Conservation (phyloP, 2,329 filamentous ascomycete species). For the Xylaria sp. region DNA sequence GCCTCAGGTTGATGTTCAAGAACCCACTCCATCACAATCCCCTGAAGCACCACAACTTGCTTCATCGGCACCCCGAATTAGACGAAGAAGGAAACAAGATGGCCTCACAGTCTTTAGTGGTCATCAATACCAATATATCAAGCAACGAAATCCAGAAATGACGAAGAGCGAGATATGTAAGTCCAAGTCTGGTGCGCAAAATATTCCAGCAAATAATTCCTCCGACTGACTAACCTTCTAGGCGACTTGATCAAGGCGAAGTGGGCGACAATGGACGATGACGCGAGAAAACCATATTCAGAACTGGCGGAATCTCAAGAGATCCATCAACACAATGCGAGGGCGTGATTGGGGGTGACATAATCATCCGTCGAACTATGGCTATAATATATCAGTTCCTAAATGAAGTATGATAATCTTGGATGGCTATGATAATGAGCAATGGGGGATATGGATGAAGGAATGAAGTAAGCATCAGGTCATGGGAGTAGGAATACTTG, state of each 20-base stretch:
- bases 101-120: not conserved
- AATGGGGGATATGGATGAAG: not conserved
- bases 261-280: not conserved
- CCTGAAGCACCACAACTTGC: not conserved
- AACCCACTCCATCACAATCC: not conserved
- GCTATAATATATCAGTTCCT: no score
- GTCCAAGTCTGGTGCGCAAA: not conserved
- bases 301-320: not conserved
- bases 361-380: no score
- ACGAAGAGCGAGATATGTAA: not conserved
- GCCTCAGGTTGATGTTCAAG: no score
- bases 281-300: not conserved
- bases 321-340: no score
- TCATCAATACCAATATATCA: not conserved
- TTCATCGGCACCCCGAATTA: not conserved
- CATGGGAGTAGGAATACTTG: not conserved
- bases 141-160: not conserved
- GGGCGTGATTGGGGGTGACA: no score
- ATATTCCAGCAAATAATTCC: not conserved
- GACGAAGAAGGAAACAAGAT: not conserved
- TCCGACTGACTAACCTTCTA: not conserved
- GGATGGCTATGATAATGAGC: not conserved
- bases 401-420: no score
- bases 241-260: not conserved
- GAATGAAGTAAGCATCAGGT: not conserved